phyloP scores from a whole-genome alignment of 2,329 filamentous ascomycete species.

The Diaporthe citriasiana region DNA sequence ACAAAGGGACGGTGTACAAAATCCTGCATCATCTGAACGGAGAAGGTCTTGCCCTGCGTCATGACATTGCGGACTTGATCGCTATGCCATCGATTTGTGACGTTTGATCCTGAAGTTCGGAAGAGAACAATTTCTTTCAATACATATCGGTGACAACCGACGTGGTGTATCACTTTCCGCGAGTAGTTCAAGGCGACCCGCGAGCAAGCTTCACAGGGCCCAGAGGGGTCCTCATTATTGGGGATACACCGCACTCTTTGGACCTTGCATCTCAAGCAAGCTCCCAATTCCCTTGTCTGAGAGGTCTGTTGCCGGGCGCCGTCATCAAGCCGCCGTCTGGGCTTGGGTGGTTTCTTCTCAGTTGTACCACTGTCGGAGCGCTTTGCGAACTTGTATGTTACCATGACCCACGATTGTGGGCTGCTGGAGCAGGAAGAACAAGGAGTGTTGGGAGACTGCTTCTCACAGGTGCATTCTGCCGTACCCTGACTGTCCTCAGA shows the following conservation, averaged over 20 bases:
- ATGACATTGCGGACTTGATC: slow-evolving; percentile 58
- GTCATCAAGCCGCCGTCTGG: slow-evolving; percentile 45
- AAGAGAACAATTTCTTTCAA: slow-evolving; percentile 56
- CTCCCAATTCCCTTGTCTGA: slow-evolving; percentile 54
- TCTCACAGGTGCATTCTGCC: not conserved
- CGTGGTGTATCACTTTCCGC: slow-evolving; percentile 62
- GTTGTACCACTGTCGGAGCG: too few species aligned
- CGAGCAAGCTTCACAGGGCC: slow-evolving; percentile 58
- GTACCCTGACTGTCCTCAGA: slow-evolving; percentile 7
- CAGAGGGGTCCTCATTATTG: slow-evolving; percentile 50
- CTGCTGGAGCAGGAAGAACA: not conserved
- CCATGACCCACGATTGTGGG: slow-evolving; percentile 7
- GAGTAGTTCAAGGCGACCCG: slow-evolving; percentile 54
- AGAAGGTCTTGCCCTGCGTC: slow-evolving; percentile 45
- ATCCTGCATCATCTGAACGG: slow-evolving; percentile 57
- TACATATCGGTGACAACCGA: slow-evolving; percentile 60
- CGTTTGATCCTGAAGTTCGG: slow-evolving; percentile 58
- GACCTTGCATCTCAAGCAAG: slow-evolving; percentile 52
- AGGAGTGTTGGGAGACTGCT: not conserved
- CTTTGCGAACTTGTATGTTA: not conserved
- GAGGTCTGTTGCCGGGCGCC: slow-evolving; percentile 51
- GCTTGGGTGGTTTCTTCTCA: slow-evolving; percentile 1
- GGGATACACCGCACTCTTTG: slow-evolving; percentile 51
- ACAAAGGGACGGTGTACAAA: slow-evolving; percentile 54
- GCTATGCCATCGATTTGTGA: slow-evolving; percentile 60